Evolutionary conservation across 208 protist species (phyloP).

Genomic region (Porcisia hertigi): DNA sequence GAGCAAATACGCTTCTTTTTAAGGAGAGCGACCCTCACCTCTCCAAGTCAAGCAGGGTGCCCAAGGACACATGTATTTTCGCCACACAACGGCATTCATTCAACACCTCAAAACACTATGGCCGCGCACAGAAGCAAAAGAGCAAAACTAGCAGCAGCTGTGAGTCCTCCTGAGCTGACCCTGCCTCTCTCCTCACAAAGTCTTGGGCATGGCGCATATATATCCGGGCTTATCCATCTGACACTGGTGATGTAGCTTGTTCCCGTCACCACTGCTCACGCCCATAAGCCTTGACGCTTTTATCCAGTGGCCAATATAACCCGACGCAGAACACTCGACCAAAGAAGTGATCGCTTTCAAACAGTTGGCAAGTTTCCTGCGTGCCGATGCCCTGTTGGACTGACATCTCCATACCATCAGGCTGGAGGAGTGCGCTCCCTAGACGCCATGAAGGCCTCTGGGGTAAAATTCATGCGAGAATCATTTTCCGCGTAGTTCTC

Average conservation of each 20-base stretch:
- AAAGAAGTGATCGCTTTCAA: no score
- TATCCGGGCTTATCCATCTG: neutral
- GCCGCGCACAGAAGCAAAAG: neutral
- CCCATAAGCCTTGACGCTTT: neutral
- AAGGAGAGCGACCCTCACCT: neutral
- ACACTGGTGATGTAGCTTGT: neutral
- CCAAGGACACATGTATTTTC: neutral
- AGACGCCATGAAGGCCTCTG: no score
- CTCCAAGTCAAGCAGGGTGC: neutral
- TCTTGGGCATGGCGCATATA: neutral
- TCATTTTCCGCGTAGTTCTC: no score
- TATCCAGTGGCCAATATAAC: no score
- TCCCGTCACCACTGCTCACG: neutral
- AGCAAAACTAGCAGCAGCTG: neutral
- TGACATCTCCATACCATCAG: no score
- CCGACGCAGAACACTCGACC: no score
- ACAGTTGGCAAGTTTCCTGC: no score
- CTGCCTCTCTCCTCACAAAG: neutral
- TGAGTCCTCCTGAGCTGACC: neutral
- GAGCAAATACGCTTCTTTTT: neutral
- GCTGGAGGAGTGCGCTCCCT: no score
- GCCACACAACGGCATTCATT: neutral
- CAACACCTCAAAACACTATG: neutral
- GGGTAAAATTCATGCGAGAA: no score
- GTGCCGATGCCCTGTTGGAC: no score